Conservation (phyloP, 345 rosid species). For the Gossypium anomalum region DNA sequence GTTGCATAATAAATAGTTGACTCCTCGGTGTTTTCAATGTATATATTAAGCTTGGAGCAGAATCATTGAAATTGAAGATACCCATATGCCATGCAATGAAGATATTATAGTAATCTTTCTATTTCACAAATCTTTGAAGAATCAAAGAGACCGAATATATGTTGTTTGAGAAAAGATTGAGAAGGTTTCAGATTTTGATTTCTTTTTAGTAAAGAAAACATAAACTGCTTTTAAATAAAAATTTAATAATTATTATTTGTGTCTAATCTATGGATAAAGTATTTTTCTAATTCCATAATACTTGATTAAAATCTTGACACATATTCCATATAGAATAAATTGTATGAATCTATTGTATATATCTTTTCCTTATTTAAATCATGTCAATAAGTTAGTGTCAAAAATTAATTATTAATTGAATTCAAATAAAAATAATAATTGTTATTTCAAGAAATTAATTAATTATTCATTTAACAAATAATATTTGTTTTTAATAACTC, state of each 20-base stretch:
- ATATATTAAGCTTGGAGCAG: not conserved
- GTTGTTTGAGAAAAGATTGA: not conserved
- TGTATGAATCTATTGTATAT: not conserved
- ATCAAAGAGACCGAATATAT: constrained; percentile 21
- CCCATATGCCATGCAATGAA: constrained; percentile 18
- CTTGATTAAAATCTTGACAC: not conserved
- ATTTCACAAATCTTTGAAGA: constrained; percentile 29
- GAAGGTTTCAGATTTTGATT: not conserved
- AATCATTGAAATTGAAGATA: constrained; percentile 6
- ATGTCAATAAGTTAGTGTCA: no score
- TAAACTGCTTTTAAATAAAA: not conserved
- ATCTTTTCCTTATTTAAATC: no score
- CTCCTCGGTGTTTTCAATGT: not conserved
- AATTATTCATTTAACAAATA: no score
- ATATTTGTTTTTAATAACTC: no score
- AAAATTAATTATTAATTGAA: no score
- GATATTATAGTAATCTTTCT: constrained; percentile 2
- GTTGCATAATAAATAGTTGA: not conserved
- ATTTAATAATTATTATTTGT: not conserved
- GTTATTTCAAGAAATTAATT: no score
- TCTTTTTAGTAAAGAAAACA: not conserved
- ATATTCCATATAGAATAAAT: not conserved
- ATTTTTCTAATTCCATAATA: not conserved
- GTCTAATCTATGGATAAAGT: not conserved
- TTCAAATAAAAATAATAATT: no score